Evolutionary conservation across 805 yeast species (phyloP).

Genomic region (Candida awuae): DNA sequence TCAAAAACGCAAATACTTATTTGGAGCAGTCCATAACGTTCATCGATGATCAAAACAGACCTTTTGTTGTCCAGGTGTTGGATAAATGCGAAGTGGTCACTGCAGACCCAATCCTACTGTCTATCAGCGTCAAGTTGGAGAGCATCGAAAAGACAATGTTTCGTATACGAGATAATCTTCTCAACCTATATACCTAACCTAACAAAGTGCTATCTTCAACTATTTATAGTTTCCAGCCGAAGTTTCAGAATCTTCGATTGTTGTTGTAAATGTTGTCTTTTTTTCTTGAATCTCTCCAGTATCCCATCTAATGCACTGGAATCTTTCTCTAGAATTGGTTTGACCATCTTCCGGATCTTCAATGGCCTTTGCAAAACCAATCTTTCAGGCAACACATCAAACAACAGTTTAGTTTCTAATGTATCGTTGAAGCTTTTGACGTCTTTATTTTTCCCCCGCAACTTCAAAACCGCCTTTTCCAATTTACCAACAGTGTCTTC

Average conservation of each 20-base stretch:
- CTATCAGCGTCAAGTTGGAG: conserved; percentile 55
- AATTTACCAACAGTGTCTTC: conserved; percentile 5
- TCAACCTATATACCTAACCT: conserved; percentile 1
- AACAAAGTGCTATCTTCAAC: neutral
- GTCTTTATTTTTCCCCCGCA: conserved; percentile 5
- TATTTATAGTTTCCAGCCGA: conserved; percentile 11
- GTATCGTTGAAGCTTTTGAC: neutral
- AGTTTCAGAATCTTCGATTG: conserved; percentile 10
- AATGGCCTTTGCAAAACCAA: conserved; percentile 4
- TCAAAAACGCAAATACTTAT: conserved; percentile 39
- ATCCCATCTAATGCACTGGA: neutral
- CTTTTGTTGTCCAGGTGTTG: conserved; percentile 49
- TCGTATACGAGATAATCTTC: conserved; percentile 21
- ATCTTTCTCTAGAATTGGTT: conserved; percentile 12
- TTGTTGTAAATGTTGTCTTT: conserved; percentile 7
- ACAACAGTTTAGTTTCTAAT: conserved; percentile 6
- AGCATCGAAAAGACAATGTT: conserved; percentile 46
- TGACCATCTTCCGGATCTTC: conserved; percentile 7
- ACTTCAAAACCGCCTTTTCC: conserved; percentile 5
- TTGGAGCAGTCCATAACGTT: conserved; percentile 59
- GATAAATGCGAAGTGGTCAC: conserved; percentile 53
- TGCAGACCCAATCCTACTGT: conserved; percentile 59
- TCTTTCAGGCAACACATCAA: conserved; percentile 15
- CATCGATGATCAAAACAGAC: conserved; percentile 29
- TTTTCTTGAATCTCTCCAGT: conserved; percentile 6